These are phyloP conservation scores for Pichia paraexigua DNA, from an alignment of 805 yeast genomes.

Conservation along the genomic window DNA sequence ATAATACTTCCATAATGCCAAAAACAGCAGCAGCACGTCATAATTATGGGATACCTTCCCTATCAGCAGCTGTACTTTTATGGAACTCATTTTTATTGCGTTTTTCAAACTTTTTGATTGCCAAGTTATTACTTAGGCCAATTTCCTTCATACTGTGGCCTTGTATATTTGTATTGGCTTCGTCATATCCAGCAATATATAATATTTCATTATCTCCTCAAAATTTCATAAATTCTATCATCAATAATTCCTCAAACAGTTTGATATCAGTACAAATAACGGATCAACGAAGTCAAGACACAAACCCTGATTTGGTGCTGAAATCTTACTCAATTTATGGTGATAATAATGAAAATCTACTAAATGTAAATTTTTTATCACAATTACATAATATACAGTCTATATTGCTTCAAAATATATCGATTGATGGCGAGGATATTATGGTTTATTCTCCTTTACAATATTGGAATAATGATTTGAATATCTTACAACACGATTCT, in stretches of 20 bases:
- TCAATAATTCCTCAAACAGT: background rate
- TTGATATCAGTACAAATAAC: background rate
- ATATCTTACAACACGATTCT: slow-evolving; percentile 25
- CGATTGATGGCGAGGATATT: background rate
- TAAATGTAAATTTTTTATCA: background rate
- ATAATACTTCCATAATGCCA: background rate
- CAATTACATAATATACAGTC: slow-evolving; percentile 2
- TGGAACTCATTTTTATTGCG: background rate
- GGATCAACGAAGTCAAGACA: background rate
- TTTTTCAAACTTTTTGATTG: background rate
- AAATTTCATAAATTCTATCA: background rate
- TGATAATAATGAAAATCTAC: background rate
- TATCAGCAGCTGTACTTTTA: background rate
- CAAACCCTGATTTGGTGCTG: background rate
- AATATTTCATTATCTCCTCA: background rate
- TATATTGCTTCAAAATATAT: background rate
- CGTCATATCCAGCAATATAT: slow-evolving; percentile 3
- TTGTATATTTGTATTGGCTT: background rate
- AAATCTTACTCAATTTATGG: background rate
- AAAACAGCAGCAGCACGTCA: background rate
- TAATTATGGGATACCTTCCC: background rate
- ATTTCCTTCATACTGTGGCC: slow-evolving; percentile 1
- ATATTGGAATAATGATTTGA: slow-evolving; percentile 34
- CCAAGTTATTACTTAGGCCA: background rate
- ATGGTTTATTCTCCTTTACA: slow-evolving; percentile 32